Percentiles rank a stretch among this genome's conserved stretches.
These are phyloP conservation scores for Talaromyces rugulosus DNA, from an alignment of 2,329 filamentous ascomycete genomes.

Conservation along the genomic window DNA sequence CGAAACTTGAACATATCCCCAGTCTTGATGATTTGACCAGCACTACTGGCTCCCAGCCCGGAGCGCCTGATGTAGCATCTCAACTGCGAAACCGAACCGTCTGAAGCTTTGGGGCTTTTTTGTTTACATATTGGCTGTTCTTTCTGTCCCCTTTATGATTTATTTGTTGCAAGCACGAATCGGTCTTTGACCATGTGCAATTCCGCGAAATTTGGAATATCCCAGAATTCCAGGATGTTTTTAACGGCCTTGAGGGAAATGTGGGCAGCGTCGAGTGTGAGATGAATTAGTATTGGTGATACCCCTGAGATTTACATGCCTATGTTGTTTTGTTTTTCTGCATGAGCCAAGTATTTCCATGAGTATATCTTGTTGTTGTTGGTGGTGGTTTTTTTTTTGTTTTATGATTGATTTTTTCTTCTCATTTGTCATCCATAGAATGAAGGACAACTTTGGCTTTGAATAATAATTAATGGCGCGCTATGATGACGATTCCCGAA, in stretches of 20 bases:
- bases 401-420: neutral
- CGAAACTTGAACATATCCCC: constrained; percentile 32
- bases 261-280: neutral
- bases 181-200: neutral
- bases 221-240: neutral
- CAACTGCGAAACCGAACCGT: constrained; percentile 7
- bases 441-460: too few relatives aligned
- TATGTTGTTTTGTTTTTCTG: neutral
- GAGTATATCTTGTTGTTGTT: neutral
- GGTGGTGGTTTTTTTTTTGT: neutral
- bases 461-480: neutral
- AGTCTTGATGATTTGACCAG: constrained; percentile 28
- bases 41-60: constrained; percentile 23
- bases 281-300: neutral
- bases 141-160: neutral
- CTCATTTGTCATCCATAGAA: neutral
- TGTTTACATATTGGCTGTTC: neutral
- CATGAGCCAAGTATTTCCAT: neutral
- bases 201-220: neutral
- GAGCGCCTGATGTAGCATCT: constrained; percentile 10
- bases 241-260: neutral
- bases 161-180: neutral
- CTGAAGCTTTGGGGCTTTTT: neutral
- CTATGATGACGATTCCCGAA: neutral
- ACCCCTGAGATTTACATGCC: neutral